Conservation (phyloP, 441 rosid genomes). For the Adansonia madagascariensis region DNA sequence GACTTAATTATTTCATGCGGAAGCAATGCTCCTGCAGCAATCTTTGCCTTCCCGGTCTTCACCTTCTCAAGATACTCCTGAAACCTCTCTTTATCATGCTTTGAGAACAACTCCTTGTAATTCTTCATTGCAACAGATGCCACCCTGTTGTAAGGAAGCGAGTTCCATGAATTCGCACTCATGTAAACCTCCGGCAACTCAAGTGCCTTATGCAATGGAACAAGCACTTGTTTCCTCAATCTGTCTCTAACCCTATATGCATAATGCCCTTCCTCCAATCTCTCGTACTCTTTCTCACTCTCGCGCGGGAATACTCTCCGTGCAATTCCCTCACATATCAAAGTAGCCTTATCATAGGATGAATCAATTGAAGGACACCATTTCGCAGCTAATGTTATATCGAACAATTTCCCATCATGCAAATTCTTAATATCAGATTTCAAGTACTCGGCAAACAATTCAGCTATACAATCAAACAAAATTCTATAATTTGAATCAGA, state of each 20-base stretch:
- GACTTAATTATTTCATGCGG: constrained; percentile 64
- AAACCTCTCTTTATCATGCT: constrained; percentile 62
- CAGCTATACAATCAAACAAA: constrained; percentile 35
- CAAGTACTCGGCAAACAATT: constrained; percentile 44
- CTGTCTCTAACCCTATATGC: constrained; percentile 49
- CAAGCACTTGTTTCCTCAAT: constrained; percentile 53
- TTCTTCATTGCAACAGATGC: constrained; percentile 57
- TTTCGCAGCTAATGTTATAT: constrained; percentile 50
- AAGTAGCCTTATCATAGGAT: constrained; percentile 42
- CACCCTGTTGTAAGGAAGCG: constrained; percentile 44
- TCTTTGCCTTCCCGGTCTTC: constrained; percentile 50
- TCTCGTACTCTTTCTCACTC: constrained; percentile 35
- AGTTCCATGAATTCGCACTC: constrained; percentile 46
- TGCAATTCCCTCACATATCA: constrained; percentile 54
- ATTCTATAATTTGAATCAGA: constrained; percentile 42
- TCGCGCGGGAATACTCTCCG: constrained; percentile 45
- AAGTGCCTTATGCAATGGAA: constrained; percentile 42
- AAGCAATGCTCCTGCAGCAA: constrained; percentile 68
- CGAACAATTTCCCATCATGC: constrained; percentile 35
- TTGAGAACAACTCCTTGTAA: constrained; percentile 44
- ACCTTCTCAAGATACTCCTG: constrained; percentile 48
- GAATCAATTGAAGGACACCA: constrained; percentile 61
- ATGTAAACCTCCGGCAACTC: constrained; percentile 50
- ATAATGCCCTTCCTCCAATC: constrained; percentile 48
- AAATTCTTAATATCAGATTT: constrained; percentile 41